Conservation (phyloP, 2,329 filamentous ascomycete species). For the Aspergillus unguis region DNA sequence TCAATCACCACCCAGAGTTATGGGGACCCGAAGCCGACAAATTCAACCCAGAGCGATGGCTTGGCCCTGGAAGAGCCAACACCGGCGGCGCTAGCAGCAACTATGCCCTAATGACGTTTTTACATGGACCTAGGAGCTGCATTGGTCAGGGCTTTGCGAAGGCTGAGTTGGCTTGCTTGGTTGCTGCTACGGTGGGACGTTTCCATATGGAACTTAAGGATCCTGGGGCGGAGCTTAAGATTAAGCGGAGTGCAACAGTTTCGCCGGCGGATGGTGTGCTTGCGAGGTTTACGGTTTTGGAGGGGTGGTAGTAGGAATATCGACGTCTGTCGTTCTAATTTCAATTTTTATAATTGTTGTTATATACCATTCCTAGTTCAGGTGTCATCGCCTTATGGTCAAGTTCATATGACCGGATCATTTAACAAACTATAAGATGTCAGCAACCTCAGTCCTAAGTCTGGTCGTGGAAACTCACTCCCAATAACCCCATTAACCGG, state of each 20-base stretch:
- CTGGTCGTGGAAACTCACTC: slow-evolving; percentile 17
- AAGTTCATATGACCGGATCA: background rate
- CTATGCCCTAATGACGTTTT: slow-evolving; percentile 75
- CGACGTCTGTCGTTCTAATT: background rate
- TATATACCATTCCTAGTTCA: too few species aligned
- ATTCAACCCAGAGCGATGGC: slow-evolving; percentile 79
- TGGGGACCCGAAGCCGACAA: slow-evolving; percentile 73
- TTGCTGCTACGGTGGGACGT: slow-evolving; percentile 72
- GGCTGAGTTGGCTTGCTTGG: slow-evolving; percentile 77
- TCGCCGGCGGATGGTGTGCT: slow-evolving; percentile 70
- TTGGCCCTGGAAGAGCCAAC: slow-evolving; percentile 51
- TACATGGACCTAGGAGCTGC: slow-evolving; percentile 81
- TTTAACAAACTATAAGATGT: background rate
- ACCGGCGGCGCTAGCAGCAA: slow-evolving; percentile 72
- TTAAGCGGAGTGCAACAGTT: slow-evolving; percentile 68
- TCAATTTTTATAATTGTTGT: too few species aligned
- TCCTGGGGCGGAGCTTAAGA: slow-evolving; percentile 56
- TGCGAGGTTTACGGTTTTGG: slow-evolving; percentile 56
- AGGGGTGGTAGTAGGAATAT: slow-evolving; percentile 26
- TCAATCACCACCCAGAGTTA: slow-evolving; percentile 64
- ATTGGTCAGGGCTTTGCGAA: slow-evolving; percentile 79
- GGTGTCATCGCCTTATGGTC: too few species aligned
- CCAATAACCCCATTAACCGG: slow-evolving; percentile 49
- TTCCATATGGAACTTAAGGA: slow-evolving; percentile 68
- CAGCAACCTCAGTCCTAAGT: background rate